These are phyloP conservation scores for Lentinula sp. DNA, from an alignment of 768 basidiomycete species.

Conservation along the genomic window DNA sequence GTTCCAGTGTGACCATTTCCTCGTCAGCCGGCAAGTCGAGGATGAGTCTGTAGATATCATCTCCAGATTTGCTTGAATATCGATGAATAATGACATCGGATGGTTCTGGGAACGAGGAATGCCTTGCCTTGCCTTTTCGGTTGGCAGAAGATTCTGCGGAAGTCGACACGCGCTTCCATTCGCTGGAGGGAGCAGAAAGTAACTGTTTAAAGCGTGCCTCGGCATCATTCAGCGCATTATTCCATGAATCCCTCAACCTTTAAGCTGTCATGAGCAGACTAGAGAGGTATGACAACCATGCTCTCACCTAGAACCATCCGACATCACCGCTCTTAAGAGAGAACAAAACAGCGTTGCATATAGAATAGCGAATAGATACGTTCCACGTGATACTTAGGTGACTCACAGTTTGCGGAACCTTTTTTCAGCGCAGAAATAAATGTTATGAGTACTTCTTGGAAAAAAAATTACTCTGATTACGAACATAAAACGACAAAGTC, in stretches of 20 bases:
- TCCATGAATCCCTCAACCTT: slow-evolving; percentile 83
- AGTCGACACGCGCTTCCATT: slow-evolving; percentile 78
- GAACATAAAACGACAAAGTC: too few species aligned
- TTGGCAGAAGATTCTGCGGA: slow-evolving; percentile 28
- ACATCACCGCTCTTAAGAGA: slow-evolving; percentile 23
- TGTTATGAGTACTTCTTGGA: too few species aligned
- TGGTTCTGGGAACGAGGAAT: slow-evolving; percentile 48
- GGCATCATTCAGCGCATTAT: slow-evolving; percentile 65
- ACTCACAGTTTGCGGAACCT: too few species aligned
- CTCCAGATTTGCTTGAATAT: slow-evolving; percentile 59
- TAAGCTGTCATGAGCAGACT: slow-evolving; percentile 2
- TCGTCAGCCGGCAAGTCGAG: slow-evolving; percentile 70
- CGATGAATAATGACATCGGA: slow-evolving; percentile 77
- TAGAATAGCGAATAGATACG: too few species aligned
- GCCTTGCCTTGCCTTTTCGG: slow-evolving; percentile 60
- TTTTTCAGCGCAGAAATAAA: too few species aligned
- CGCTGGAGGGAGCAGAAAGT: slow-evolving; percentile 59
- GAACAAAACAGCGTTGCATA: background rate
- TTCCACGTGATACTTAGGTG: too few species aligned
- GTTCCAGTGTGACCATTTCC: slow-evolving; percentile 59
- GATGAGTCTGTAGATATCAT: slow-evolving; percentile 74
- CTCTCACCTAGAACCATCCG: slow-evolving; percentile 54
- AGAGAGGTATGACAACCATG: slow-evolving; percentile 4
- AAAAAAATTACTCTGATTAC: too few species aligned
- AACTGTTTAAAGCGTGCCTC: slow-evolving; percentile 75